phyloP scores from a whole-genome alignment of 129 eudicot genomes.

The Glebionis coronaria region DNA sequence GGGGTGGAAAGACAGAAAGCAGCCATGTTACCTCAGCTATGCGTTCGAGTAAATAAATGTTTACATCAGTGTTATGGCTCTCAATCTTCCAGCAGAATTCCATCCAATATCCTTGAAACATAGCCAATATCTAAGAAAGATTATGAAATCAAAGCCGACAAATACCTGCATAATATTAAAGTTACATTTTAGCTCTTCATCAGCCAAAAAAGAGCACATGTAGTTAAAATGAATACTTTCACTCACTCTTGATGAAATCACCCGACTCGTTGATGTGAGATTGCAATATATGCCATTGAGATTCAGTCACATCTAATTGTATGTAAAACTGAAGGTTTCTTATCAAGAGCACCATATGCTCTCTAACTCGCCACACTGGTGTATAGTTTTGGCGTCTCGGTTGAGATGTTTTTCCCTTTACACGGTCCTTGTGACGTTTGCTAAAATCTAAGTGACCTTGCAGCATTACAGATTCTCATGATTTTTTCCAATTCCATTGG shows the following conservation, averaged over 20 bases:
- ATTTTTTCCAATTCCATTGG: conserved; percentile 95
- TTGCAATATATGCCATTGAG: conserved; percentile 91
- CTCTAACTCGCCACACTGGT: conserved; percentile 95
- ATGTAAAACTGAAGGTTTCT: conserved; percentile 89
- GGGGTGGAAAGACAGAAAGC: neutral
- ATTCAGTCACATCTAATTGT: conserved; percentile 95
- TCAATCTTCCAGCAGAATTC: conserved; percentile 94
- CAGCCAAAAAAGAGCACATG: conserved; percentile 10
- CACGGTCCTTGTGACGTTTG: conserved; percentile 39
- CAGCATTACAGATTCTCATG: conserved; percentile 94
- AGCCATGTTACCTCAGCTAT: conserved; percentile 67
- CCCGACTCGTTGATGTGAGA: conserved; percentile 73
- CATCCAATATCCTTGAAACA: conserved; percentile 88
- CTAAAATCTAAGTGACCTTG: conserved; percentile 82
- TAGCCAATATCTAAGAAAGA: conserved; percentile 96
- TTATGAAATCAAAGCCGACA: too few relatives aligned
- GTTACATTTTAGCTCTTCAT: too few relatives aligned
- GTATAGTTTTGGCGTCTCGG: too few relatives aligned
- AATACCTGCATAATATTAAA: too few relatives aligned
- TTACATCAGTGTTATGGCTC: conserved; percentile 58
- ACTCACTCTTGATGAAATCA: conserved; percentile 94
- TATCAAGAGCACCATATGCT: conserved; percentile 92
- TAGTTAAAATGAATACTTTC: too few relatives aligned
- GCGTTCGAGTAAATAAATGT: conserved; percentile 53
- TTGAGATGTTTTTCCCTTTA: too few relatives aligned